These are phyloP conservation scores for Colletotrichum sp. DNA, from an alignment of 2,329 filamentous ascomycete species.

Conservation along the genomic window DNA sequence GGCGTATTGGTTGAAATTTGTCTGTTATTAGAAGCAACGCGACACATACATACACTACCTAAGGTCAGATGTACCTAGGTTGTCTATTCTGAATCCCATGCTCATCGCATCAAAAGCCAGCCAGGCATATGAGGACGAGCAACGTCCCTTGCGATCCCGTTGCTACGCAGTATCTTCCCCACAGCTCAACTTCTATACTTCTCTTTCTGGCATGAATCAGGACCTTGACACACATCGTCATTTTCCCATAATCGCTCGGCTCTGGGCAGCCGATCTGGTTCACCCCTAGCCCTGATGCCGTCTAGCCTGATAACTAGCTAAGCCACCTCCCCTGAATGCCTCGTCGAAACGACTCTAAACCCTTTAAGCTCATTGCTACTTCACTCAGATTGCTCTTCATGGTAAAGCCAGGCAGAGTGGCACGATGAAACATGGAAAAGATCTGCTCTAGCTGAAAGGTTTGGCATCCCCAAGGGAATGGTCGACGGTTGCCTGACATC, in stretches of 20 bases:
- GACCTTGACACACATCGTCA: neutral
- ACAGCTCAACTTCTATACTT: neutral
- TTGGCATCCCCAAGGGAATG: neutral
- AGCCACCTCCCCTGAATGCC: neutral
- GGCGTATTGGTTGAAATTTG: neutral
- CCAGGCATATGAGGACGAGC: neutral
- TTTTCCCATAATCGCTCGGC: neutral
- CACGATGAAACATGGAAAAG: neutral
- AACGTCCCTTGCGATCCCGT: neutral
- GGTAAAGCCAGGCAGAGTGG: neutral
- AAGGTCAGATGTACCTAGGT: neutral
- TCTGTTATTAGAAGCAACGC: neutral
- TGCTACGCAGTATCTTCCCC: neutral
- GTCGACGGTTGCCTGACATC: neutral
- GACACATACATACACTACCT: neutral
- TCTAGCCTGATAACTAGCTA: neutral
- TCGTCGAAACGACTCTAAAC: neutral
- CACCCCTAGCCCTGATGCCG: neutral
- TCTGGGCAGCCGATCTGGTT: neutral
- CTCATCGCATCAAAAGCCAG: neutral
- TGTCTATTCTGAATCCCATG: accelerated
- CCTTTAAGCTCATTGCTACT: neutral
- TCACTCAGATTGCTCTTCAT: neutral
- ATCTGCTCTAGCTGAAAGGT: neutral
- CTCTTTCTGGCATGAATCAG: neutral